Conservation (phyloP, 495 filamentous ascomycete genomes). For the Gamarada debralockiae region DNA sequence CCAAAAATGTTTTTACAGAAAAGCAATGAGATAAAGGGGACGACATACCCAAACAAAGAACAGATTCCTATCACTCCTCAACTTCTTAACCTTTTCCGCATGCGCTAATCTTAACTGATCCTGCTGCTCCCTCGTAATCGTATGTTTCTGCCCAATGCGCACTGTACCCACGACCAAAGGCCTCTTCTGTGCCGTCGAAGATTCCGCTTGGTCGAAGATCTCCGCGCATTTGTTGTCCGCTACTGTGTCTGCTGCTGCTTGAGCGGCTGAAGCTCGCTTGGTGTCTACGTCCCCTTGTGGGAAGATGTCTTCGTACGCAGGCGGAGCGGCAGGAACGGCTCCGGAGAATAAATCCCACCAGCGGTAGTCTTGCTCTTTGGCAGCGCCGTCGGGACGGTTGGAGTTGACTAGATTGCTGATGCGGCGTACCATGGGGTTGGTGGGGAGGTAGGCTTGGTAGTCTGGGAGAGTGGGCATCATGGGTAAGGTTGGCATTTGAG, state of each 20-base stretch:
- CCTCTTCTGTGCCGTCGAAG: slow-evolving; percentile 17
- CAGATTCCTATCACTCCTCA: slow-evolving; percentile 72
- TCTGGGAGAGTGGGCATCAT: slow-evolving; percentile 54
- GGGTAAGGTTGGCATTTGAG: slow-evolving; percentile 42
- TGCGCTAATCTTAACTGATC: slow-evolving; percentile 68
- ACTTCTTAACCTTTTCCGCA: slow-evolving; percentile 68
- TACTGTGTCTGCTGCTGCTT: slow-evolving; percentile 60
- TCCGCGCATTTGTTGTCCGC: slow-evolving; percentile 65
- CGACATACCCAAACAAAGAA: slow-evolving; percentile 78
- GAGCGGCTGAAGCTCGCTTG: slow-evolving; percentile 58
- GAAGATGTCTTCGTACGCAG: slow-evolving; percentile 79
- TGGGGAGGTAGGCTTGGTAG: slow-evolving; percentile 59
- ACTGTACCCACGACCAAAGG: slow-evolving; percentile 38
- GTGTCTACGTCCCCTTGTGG: slow-evolving; percentile 50
- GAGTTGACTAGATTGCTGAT: slow-evolving; percentile 65
- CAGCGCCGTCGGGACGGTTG: slow-evolving; percentile 30
- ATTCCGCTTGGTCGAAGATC: slow-evolving; percentile 44
- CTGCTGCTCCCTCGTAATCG: slow-evolving; percentile 67
- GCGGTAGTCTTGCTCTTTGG: slow-evolving; percentile 46
- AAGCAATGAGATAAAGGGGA: slow-evolving; percentile 7
- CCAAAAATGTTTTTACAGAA: no score
- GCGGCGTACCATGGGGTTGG: slow-evolving; percentile 60
- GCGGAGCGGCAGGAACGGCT: slow-evolving; percentile 47
- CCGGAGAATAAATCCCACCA: slow-evolving; percentile 65
- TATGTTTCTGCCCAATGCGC: slow-evolving; percentile 46